phyloP scores from a whole-genome alignment of 805 yeast species.

The Saccharomycopsis synnaedendra region DNA sequence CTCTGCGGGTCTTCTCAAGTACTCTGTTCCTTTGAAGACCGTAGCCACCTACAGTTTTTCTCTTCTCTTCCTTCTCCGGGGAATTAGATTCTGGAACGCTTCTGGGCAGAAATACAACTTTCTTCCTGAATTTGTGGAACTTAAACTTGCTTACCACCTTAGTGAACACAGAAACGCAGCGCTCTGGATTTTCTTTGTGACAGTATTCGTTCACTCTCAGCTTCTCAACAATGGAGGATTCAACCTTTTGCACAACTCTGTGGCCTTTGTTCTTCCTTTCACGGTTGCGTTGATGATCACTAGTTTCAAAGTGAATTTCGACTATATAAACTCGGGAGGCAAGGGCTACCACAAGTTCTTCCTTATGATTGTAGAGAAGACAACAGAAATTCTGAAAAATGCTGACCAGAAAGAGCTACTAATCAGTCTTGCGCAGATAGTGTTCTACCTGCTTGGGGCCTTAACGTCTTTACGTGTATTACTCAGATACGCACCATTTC shows the following conservation, averaged over 20 bases:
- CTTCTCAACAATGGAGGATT: slow-evolving; percentile 23
- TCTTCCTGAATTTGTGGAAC: slow-evolving; percentile 18
- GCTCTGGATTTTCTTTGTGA: slow-evolving; percentile 1
- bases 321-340: slow-evolving; percentile 14
- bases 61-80: slow-evolving; percentile 30
- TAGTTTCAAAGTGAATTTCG: slow-evolving; percentile 13
- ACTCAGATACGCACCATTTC: slow-evolving; percentile 7
- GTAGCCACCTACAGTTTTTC: background rate
- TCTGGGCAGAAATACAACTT: slow-evolving; percentile 72
- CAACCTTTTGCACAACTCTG: slow-evolving; percentile 20
- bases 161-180: background rate
- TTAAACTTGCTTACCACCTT: slow-evolving; percentile 9
- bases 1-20: background rate
- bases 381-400: slow-evolving; percentile 13
- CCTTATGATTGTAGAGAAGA: slow-evolving; percentile 4
- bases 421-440: slow-evolving; percentile 25
- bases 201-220: slow-evolving; percentile 4
- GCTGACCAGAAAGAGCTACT: slow-evolving; percentile 23
- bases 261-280: slow-evolving; percentile 36
- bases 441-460: slow-evolving; percentile 24
- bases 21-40: background rate
- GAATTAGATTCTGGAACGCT: slow-evolving; percentile 75
- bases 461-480: slow-evolving; percentile 24
- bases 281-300: slow-evolving; percentile 18
- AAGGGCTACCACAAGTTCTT: slow-evolving; percentile 8